A percentile compares a stretch with the other conserved stretches of the same genome.
Conservation (phyloP, 2,329 filamentous ascomycete genomes). For the Diaporthe humulicola region DNA sequence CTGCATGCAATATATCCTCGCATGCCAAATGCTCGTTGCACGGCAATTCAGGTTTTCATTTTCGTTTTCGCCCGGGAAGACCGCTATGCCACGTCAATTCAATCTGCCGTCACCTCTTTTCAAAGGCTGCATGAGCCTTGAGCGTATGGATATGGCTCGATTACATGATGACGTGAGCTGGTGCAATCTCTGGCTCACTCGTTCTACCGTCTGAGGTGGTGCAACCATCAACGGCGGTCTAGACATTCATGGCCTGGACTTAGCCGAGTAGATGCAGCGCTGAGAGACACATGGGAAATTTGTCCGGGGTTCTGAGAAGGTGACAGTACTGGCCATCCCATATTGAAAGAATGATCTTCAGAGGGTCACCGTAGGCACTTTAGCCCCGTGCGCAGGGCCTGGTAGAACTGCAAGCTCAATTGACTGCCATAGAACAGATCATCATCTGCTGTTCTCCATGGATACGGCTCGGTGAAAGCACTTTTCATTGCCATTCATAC, state of each 20-base stretch:
- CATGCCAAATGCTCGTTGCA: not conserved
- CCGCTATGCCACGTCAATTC: not conserved
- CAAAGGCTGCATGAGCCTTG: not conserved
- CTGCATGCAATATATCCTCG: not conserved
- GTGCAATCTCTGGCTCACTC: not conserved
- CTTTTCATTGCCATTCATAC: not conserved
- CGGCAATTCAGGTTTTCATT: slow-evolving; percentile 16
- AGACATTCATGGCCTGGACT: not conserved
- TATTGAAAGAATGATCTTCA: too few relatives aligned
- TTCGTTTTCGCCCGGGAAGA: not conserved
- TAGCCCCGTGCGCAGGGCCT: not conserved
- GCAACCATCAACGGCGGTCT: not conserved
- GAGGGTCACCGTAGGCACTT: not conserved
- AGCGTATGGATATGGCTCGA: too few relatives aligned
- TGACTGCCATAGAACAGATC: not conserved
- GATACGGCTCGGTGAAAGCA: not conserved
- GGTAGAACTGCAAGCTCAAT: not conserved
- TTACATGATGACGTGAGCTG: not conserved
- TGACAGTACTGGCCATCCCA: too few relatives aligned
- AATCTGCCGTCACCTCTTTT: not conserved
- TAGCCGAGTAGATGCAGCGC: not conserved
- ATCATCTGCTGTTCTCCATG: not conserved
- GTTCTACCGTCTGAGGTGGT: not conserved
- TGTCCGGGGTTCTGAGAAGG: too few relatives aligned
- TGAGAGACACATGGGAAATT: not conserved